phyloP scores from a whole-genome alignment of 2,329 filamentous ascomycete species.

The Coleophoma crateriformis region DNA sequence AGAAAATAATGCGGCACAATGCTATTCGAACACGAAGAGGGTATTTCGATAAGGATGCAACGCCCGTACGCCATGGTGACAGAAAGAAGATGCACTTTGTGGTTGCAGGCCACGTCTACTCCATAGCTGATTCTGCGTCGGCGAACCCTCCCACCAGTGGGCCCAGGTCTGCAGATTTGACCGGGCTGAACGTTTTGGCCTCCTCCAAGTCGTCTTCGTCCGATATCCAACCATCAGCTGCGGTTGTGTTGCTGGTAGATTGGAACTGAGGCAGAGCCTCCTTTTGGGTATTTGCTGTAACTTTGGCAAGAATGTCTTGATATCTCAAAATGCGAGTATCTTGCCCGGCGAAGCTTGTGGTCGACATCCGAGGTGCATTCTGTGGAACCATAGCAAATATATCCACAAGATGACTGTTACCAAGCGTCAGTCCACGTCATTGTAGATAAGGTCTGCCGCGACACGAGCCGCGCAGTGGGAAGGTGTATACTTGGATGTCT shows the following conservation, averaged over 20 bases:
- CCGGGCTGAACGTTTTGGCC: constrained; percentile 17
- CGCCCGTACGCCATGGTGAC: constrained; percentile 21
- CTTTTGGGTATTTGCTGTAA: constrained; percentile 42
- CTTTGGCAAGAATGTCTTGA: constrained; percentile 55
- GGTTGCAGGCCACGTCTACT: constrained; percentile 18
- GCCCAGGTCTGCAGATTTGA: constrained; percentile 27
- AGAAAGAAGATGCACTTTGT: constrained; percentile 14
- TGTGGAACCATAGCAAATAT: constrained; percentile 60
- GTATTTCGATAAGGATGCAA: constrained; percentile 21
- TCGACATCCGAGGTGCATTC: constrained; percentile 31
- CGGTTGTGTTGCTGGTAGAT: constrained; percentile 15
- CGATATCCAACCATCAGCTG: constrained; percentile 38
- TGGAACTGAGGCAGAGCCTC: constrained; percentile 25
- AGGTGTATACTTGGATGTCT: constrained; percentile 53
- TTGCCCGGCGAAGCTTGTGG: constrained; percentile 42
- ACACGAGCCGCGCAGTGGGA: neutral
- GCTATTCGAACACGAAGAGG: constrained; percentile 15
- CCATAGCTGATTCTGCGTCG: constrained; percentile 24
- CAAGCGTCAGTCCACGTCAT: neutral
- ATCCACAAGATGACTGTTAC: constrained; percentile 57
- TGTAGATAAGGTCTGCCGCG: no score
- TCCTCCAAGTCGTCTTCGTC: constrained; percentile 26
- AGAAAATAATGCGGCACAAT: constrained; percentile 15
- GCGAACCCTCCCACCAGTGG: constrained; percentile 27
- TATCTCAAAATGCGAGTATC: constrained; percentile 52